Evolutionary conservation across 805 yeast genomes (phyloP).

Genomic region (Starmera dryadoides): DNA sequence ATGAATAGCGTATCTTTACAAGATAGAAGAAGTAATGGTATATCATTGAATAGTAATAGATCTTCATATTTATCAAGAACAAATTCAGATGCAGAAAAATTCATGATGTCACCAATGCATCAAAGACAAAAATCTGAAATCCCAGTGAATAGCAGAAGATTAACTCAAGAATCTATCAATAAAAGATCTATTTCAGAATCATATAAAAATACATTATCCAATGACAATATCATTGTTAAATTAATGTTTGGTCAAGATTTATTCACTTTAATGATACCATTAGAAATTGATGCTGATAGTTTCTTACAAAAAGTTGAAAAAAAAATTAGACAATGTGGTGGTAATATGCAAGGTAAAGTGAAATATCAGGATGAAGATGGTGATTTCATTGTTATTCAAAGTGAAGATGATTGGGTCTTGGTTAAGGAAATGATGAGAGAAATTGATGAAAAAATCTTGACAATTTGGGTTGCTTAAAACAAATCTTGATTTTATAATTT

Average conservation of each 20-base stretch:
- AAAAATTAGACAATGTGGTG: conserved; percentile 49
- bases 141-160: conserved; percentile 11
- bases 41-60: conserved; percentile 13
- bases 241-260: conserved; percentile 40
- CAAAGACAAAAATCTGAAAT: conserved; percentile 21
- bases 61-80: conserved; percentile 18
- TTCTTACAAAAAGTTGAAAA: conserved; percentile 51
- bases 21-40: conserved; percentile 22
- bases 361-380: conserved; percentile 94
- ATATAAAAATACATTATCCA: conserved; percentile 30
- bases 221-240: conserved; percentile 30
- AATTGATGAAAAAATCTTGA: conserved; percentile 38
- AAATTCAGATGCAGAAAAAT: conserved; percentile 13
- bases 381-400: conserved; percentile 77
- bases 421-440: conserved; percentile 67
- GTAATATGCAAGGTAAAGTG: conserved; percentile 41
- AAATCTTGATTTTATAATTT: neutral
- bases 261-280: conserved; percentile 59
- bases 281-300: conserved; percentile 40
- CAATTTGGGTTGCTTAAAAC: conserved; percentile 30
- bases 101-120: conserved; percentile 8
- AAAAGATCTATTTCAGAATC: conserved; percentile 33
- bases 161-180: conserved; percentile 18
- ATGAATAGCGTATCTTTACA: conserved; percentile 12
- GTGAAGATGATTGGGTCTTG: conserved; percentile 82